Base-by-base conservation (phyloP, 129 eudicot genomes). In the Silybum marianum region DNA sequence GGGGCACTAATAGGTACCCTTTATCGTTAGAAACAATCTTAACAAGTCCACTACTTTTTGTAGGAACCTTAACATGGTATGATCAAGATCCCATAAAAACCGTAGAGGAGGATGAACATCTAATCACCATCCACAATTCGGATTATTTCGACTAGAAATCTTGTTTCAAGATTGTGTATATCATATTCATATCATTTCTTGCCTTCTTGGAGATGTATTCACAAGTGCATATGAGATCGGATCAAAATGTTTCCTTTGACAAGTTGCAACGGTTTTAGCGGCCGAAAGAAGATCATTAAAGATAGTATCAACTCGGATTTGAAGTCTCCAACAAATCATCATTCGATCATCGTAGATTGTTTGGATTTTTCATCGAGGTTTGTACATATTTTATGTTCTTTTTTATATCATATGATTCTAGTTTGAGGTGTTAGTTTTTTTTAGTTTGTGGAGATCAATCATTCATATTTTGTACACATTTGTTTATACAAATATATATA, bases 61-160 rank as follows among this genome's bases (percentile, higher is more conserved):
- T 86, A 94, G 97, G 98, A 76, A 23, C 85, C 18, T 71, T 87
- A 83, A 87, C 90, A 32, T 91, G 98, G 98, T 89, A 84, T 67
- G 87, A 80, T 72, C 93, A 87, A 78, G 93, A 90, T 70, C 79
- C 79, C 48, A 76, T 80, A 42, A 91, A 91, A 77, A 78, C 79
- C 7, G 67, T 81, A 0, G 97, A 90, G 28, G 91, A 90, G 40
- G 76, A 77, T 44, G 92, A 86, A 75, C 97, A 88, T 87, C 84
- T 88, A 48, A 87, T 91, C 66, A 78, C 89, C 54, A 76, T 94
- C 87, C 88, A 89, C 73, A 87, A 85, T 71, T 42, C 94, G 16
- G 94, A 93, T 79, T 91, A 83, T 84, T 91, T 89, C 70, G 86
- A 82, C 18, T 87, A 85, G 77, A 66, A 76, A 44, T 71, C 39